Conservation (phyloP, 140 eudicot genomes). For the Ambrosia hybrid region DNA sequence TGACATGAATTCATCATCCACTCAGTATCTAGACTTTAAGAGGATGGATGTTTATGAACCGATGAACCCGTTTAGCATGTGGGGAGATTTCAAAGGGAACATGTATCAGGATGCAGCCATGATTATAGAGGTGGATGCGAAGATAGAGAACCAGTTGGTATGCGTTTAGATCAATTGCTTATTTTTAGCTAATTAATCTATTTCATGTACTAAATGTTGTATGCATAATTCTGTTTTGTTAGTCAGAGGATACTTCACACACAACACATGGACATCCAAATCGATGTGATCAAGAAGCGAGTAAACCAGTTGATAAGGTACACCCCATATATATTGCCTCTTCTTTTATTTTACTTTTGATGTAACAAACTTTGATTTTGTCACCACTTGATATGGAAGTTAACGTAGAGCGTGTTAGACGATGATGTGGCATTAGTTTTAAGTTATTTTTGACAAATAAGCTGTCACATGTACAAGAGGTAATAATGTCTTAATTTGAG, state of each 20-base stretch:
- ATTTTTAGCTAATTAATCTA: not conserved
- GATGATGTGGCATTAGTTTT: not conserved
- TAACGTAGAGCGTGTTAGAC: not conserved
- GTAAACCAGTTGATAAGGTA: conserved; percentile 61
- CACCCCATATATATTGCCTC: conserved; percentile 16
- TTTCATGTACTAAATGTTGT: not conserved
- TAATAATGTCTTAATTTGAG: not conserved
- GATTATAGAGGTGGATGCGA: conserved; percentile 62
- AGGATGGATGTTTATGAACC: conserved; percentile 87
- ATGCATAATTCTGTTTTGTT: not conserved
- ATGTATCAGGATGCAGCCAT: conserved; percentile 56
- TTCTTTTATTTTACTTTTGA: not conserved
- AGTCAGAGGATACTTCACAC: conserved; percentile 55
- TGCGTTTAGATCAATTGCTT: not conserved
- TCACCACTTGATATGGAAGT: not conserved
- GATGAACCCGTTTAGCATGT: conserved; percentile 74
- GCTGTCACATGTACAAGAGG: not conserved
- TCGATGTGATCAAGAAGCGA: conserved; percentile 82
- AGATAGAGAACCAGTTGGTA: conserved; percentile 70
- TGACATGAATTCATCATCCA: conserved; percentile 65
- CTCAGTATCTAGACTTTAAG: conserved; percentile 68
- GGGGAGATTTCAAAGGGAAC: conserved; percentile 83
- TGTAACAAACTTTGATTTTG: conserved; percentile 1
- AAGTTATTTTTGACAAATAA: conserved; percentile 4
- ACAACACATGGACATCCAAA: conserved; percentile 46